Evolutionary conservation across 306 rosid genomes (phyloP).

Genomic region (Cajanus cajan): DNA sequence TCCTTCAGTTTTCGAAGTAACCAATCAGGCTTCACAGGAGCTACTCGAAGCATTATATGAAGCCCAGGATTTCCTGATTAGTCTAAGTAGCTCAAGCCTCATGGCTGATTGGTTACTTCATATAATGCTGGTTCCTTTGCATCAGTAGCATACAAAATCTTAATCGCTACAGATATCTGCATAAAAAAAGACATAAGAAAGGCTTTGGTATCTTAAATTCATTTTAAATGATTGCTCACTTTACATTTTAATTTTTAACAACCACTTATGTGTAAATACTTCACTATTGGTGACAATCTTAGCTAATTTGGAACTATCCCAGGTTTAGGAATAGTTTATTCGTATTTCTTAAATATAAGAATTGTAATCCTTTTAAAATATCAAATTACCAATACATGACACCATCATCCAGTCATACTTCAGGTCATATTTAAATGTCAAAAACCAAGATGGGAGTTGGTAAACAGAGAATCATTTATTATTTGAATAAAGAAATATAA

Average conservation of each 20-base stretch:
- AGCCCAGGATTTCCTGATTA: no score
- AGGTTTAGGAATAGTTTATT: not conserved
- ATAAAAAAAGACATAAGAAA: not conserved
- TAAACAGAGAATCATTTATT: not conserved
- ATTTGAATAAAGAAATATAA: not conserved
- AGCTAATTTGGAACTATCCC: not conserved
- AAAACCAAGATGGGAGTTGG: not conserved
- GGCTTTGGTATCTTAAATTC: not conserved
- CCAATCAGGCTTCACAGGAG: not conserved
- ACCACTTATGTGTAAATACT: not conserved
- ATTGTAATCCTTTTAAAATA: not conserved
- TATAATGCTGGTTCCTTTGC: slow-evolving; percentile 62
- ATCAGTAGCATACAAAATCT: slow-evolving; percentile 67
- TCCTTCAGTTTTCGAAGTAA: not conserved
- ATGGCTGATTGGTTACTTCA: no score
- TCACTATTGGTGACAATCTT: not conserved
- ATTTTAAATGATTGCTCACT: not conserved
- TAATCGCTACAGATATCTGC: slow-evolving; percentile 67
- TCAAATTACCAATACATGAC: not conserved
- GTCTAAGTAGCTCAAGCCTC: no score
- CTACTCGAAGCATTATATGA: no score
- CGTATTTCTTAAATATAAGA: not conserved
- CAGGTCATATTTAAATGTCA: not conserved
- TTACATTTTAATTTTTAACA: slow-evolving; percentile 22
- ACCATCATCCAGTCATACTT: not conserved